Evolutionary conservation across 495 filamentous ascomycete species (phyloP), one percentile per base, ranked within the genome.

Genomic region (Xylaria curta): DNA sequence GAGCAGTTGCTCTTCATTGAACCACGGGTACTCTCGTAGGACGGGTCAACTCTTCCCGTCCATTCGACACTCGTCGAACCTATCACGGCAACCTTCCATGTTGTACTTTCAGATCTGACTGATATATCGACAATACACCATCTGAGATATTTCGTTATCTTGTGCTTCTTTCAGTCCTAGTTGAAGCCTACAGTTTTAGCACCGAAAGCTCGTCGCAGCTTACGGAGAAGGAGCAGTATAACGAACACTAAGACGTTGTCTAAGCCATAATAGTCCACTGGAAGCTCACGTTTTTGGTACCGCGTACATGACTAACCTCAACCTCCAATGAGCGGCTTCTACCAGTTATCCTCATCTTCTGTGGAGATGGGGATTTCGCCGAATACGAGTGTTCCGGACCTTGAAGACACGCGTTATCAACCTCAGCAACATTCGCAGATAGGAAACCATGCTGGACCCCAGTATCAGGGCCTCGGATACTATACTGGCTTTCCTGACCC

Each of bases 261-360:
- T 40, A 60, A 33, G 51, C 49, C 62, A 46, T 38, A 47, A 26
- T 10, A 40, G 4, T 26, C 21, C 24, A 49, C 42, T 19, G 21
- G 33, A 36, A 65, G 24, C 46, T 44, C 38, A 8, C 42, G 4
- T 9, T 42, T 21, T 51, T 40, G 19, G 40, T 28, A 44, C 47
- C 38, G 51, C 19, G 33, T 58, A 53, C 17, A 38, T 66, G 62
- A 59, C 54, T 51, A 40, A 46, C 24, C 40, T 21, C 64, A 61
- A 38, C 58, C 75, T 64, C 71, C 71, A 65, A 87, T 87, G 85
- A 82, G 83, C 76, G 85, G 85, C 59, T 83, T 84, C 73, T 85
- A 87, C 69, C 83, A 83, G 51, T 80, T 85, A 70, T 84, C 84
- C 67, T 75, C 85, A 26, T 79, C 82, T 73, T 83, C 84, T 26